phyloP scores from a whole-genome alignment of 345 rosid species.

The Geranium rotundifolium region DNA sequence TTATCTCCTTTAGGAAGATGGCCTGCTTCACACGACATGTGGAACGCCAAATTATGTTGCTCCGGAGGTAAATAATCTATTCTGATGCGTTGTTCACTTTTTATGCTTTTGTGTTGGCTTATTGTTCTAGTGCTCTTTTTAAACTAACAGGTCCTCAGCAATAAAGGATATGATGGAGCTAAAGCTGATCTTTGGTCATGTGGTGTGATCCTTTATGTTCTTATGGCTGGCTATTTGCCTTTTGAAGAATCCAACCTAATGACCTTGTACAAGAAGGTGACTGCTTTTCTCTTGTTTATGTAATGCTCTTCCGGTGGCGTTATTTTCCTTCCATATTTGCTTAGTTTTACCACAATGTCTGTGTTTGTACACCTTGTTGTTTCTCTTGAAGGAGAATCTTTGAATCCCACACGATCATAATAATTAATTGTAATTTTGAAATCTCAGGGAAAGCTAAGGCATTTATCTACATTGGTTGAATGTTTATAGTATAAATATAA shows the following conservation, averaged over 20 bases:
- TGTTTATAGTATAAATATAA: neutral
- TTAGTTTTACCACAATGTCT: neutral
- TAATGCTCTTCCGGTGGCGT: neutral
- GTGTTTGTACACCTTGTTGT: neutral
- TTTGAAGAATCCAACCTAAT: slow-evolving; percentile 75
- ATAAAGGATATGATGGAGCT: slow-evolving; percentile 92
- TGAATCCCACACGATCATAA: neutral
- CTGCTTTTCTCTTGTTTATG: slow-evolving; percentile 1
- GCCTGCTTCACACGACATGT: slow-evolving; percentile 75
- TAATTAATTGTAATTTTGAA: neutral
- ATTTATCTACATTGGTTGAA: neutral
- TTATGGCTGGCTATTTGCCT: slow-evolving; percentile 92
- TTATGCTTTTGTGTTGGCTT: slow-evolving; percentile 4
- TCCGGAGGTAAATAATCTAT: slow-evolving; percentile 47
- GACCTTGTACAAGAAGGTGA: slow-evolving; percentile 57
- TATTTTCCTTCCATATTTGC: neutral
- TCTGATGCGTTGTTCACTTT: slow-evolving; percentile 1
- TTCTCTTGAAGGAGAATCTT: neutral
- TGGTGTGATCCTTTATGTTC: slow-evolving; percentile 67
- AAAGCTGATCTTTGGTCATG: slow-evolving; percentile 94
- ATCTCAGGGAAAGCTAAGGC: neutral
- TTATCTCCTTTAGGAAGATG: slow-evolving; percentile 53
- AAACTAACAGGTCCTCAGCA: slow-evolving; percentile 53
- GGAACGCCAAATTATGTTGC: slow-evolving; percentile 92
- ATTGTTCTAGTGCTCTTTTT: slow-evolving; percentile 10